Evolutionary conservation across 106 monocot species (phyloP).

Genomic region (Platanthera guangdongensis): DNA sequence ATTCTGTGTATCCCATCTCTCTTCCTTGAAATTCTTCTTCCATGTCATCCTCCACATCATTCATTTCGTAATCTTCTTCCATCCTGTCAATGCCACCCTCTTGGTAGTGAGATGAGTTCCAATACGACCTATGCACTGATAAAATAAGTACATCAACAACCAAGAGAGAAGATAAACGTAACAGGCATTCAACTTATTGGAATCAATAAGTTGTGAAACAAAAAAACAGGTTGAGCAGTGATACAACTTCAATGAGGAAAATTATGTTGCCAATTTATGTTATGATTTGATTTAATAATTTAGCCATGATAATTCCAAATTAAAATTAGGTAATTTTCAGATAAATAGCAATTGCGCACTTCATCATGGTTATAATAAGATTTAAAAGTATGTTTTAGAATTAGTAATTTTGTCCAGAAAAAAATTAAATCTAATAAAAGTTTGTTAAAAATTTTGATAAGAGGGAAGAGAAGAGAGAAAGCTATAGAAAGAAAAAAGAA

Average conservation of each 20-base stretch:
- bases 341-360: too few relatives aligned
- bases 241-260: not conserved
- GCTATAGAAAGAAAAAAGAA: too few relatives aligned
- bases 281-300: too few relatives aligned
- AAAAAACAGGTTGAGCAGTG: not conserved
- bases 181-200: not conserved
- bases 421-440: too few relatives aligned
- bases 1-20: constrained; percentile 40
- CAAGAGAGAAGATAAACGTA: too few relatives aligned
- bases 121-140: not conserved
- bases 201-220: not conserved
- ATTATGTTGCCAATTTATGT: not conserved
- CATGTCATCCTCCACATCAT: constrained; percentile 55
- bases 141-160: not conserved
- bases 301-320: too few relatives aligned
- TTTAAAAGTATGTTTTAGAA: too few relatives aligned
- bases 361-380: too few relatives aligned
- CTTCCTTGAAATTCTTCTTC: constrained; percentile 48
- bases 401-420: too few relatives aligned
- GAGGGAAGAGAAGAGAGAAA: too few relatives aligned
- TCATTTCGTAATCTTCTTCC: constrained; percentile 34
- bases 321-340: too few relatives aligned
- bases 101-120: not conserved
- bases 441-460: too few relatives aligned
- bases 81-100: not conserved